A percentile compares a stretch with the other conserved stretches of the same genome.
phyloP scores from a whole-genome alignment of 2,329 filamentous ascomycete species.

The Cladobotryum mycophilum region DNA sequence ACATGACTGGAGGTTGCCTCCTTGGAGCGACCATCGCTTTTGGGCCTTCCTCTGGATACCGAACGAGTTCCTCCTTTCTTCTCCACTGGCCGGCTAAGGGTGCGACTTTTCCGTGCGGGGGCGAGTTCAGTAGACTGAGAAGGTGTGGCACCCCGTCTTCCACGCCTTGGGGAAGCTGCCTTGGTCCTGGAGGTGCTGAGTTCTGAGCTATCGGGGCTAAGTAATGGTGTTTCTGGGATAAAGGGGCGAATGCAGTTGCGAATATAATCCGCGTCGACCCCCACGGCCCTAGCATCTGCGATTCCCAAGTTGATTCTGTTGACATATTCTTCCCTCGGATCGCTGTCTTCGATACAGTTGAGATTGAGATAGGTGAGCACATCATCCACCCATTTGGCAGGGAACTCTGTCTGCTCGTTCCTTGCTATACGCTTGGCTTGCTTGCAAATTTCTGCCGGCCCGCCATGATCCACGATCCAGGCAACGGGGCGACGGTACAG shows the following conservation, averaged over 20 bases:
- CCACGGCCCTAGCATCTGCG: conserved; percentile 29
- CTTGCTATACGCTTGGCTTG: conserved; percentile 15
- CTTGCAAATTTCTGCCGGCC: conserved; percentile 23
- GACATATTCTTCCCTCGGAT: conserved; percentile 34
- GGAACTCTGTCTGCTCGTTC: conserved; percentile 12
- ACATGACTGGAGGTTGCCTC: conserved; percentile 6
- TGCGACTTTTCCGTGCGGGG: conserved; percentile 17
- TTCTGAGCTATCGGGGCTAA: background rate
- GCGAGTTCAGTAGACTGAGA: conserved; percentile 19
- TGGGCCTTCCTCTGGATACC: conserved; percentile 3
- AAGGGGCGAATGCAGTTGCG: conserved; percentile 31
- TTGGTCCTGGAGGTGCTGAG: conserved; percentile 3
- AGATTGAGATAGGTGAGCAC: conserved; percentile 36
- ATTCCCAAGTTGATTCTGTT: conserved; percentile 34
- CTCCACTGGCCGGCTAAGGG: conserved; percentile 12
- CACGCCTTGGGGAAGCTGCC: background rate
- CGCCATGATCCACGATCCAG: conserved; percentile 33
- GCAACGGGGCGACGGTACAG: conserved; percentile 31
- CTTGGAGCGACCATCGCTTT: conserved; percentile 2
- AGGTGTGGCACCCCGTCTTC: conserved; percentile 11
- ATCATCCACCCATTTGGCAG: conserved; percentile 22
- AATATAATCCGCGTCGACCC: conserved; percentile 30
- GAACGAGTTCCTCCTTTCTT: conserved; percentile 5
- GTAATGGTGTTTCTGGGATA: conserved; percentile 21
- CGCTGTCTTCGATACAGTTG: conserved; percentile 26